These are phyloP conservation scores for Pichia sp. DNA, from an alignment of 1,139 yeast genomes.

Conservation along the genomic window DNA sequence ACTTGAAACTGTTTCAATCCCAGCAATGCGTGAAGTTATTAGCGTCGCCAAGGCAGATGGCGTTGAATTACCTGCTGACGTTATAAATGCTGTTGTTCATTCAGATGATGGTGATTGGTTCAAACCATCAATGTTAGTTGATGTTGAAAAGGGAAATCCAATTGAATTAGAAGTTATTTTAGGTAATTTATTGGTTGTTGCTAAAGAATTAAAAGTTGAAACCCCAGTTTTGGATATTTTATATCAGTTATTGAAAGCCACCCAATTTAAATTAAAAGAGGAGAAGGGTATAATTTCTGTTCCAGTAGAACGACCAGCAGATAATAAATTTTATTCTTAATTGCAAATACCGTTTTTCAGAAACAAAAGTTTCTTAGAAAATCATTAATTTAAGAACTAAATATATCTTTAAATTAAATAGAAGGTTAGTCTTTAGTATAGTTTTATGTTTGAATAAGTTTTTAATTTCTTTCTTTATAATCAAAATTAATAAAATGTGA, in stretches of 20 bases:
- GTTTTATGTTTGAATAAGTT: no score
- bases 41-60: conserved; percentile 51
- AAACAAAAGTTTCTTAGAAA: no score
- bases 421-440: no score
- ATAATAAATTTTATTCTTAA: neutral
- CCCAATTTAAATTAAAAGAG: conserved; percentile 40
- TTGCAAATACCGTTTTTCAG: no score
- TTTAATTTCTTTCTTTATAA: no score
- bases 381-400: no score
- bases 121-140: conserved; percentile 54
- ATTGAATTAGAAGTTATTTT: conserved; percentile 51
- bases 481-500: no score
- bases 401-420: neutral
- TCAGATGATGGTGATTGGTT: conserved; percentile 50
- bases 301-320: conserved; percentile 26
- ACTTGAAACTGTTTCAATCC: conserved; percentile 37
- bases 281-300: conserved; percentile 31
- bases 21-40: conserved; percentile 47
- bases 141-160: conserved; percentile 44
- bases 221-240: conserved; percentile 41
- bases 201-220: conserved; percentile 37
- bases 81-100: conserved; percentile 37
- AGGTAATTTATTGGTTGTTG: conserved; percentile 47
- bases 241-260: conserved; percentile 35
- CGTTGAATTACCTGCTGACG: conserved; percentile 34